Conservation (phyloP, 2,329 filamentous ascomycete species). For the Penicillium sp. region DNA sequence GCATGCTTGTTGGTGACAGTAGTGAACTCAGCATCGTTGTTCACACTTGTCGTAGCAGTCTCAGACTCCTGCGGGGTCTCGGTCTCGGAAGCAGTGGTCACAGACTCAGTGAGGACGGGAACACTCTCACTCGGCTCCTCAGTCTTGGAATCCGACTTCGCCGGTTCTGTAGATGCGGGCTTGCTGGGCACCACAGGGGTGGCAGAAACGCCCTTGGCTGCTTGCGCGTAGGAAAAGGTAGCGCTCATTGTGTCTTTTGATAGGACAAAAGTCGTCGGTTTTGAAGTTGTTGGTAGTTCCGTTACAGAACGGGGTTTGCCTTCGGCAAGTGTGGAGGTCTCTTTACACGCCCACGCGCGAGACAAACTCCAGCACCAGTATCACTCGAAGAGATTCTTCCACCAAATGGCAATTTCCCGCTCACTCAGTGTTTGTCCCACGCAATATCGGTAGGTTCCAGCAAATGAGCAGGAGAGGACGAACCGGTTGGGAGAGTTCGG, state of each 20-base stretch:
- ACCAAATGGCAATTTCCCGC: conserved; percentile 34
- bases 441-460: conserved; percentile 8
- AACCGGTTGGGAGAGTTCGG: conserved; percentile 6
- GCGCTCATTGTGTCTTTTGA: conserved; percentile 49
- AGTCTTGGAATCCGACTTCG: conserved; percentile 34
- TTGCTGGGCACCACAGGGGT: conserved; percentile 52
- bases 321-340: conserved; percentile 30
- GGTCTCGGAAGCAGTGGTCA: conserved; percentile 46
- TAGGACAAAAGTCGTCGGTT: conserved; percentile 12
- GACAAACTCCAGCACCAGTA: conserved; percentile 32
- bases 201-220: conserved; percentile 76
- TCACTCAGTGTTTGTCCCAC: conserved; percentile 29
- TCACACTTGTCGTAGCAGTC: conserved; percentile 35
- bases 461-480: not conserved
- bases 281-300: conserved; percentile 28
- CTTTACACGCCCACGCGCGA: conserved; percentile 29
- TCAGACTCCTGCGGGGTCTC: conserved; percentile 49
- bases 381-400: conserved; percentile 33
- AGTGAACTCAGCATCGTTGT: conserved; percentile 42
- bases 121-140: conserved; percentile 37
- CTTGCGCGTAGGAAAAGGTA: conserved; percentile 92
- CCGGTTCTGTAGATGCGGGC: conserved; percentile 35
- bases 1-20: conserved; percentile 33
- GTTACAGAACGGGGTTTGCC: conserved; percentile 32
- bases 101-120: conserved; percentile 32